Evolutionary conservation across 192 early-diverging fungal species (phyloP).

Genomic region (Spinellus fusiger): DNA sequence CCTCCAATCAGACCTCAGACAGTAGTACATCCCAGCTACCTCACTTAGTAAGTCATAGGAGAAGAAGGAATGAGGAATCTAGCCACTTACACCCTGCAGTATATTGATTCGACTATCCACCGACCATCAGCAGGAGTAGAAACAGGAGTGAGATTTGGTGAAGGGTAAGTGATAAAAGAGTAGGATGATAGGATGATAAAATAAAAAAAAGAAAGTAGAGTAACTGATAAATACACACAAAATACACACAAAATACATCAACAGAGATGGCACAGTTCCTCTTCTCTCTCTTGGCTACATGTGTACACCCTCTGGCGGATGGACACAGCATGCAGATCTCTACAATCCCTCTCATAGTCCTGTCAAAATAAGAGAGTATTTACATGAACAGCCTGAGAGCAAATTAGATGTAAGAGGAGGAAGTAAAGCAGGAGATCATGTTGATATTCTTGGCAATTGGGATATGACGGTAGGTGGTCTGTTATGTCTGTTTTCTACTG

Average conservation of each 20-base stretch:
- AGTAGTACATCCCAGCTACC: neutral
- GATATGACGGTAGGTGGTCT: conserved; percentile 44
- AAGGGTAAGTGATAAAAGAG: conserved; percentile 44
- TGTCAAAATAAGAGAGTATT: conserved; percentile 69
- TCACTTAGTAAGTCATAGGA: conserved; percentile 4
- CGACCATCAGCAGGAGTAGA: conserved; percentile 56
- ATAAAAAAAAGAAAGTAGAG: too few species aligned
- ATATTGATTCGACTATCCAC: conserved; percentile 49
- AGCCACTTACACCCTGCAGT: conserved; percentile 5
- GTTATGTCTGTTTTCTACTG: neutral
- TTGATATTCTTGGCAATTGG: conserved; percentile 82
- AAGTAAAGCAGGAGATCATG: conserved; percentile 73
- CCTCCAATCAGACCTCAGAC: conserved; percentile 20
- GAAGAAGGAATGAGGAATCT: neutral
- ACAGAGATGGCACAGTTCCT: conserved; percentile 86
- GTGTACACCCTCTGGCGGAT: conserved; percentile 67
- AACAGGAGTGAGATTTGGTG: conserved; percentile 60
- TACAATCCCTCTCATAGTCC: conserved; percentile 76
- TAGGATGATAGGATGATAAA: too few species aligned
- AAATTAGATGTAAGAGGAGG: conserved; percentile 70
- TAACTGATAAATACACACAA: neutral
- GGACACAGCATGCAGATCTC: conserved; percentile 60
- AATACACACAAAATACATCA: neutral
- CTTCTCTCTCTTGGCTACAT: conserved; percentile 83
- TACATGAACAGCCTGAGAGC: conserved; percentile 46